These are phyloP conservation scores for Arbutus unedo DNA, from an alignment of 148 eudicot genomes.

Conservation along the genomic window DNA sequence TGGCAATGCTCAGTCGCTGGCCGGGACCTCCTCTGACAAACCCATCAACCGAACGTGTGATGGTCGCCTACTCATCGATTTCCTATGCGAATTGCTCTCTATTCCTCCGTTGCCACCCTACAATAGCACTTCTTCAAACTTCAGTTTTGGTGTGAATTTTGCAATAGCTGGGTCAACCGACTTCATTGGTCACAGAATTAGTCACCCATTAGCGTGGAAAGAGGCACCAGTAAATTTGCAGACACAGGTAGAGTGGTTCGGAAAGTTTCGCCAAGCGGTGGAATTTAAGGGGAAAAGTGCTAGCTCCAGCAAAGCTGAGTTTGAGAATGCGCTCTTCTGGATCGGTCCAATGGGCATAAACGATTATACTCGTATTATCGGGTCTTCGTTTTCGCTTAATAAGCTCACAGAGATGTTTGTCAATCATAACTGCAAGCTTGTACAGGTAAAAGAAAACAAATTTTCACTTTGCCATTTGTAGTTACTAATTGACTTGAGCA, in stretches of 20 bases:
- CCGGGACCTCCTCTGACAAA: not conserved
- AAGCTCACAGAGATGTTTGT: constrained; percentile 17
- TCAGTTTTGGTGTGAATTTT: constrained; percentile 24
- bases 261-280: not conserved
- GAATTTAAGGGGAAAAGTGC: constrained; percentile 17
- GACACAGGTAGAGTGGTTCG: constrained; percentile 29
- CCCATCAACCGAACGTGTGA: constrained; percentile 3
- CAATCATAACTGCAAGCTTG: not conserved
- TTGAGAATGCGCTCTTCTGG: constrained; percentile 32
- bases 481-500: no score
- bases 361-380: constrained; percentile 13
- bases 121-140: constrained; percentile 14
- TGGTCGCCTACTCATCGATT: constrained; percentile 24
- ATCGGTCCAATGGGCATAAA: constrained; percentile 27
- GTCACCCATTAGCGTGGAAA: constrained; percentile 12
- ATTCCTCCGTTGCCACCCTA: constrained; percentile 25
- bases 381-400: constrained; percentile 6
- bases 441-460: constrained; percentile 18
- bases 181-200: constrained; percentile 6
- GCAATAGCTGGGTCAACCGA: constrained; percentile 22
- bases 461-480: no score
- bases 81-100: constrained; percentile 22
- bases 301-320: constrained; percentile 5
- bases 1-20: constrained; percentile 21
- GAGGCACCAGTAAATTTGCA: constrained; percentile 12